Evolutionary conservation across 2,329 filamentous ascomycete genomes (phyloP), one percentile per base, ranked within the genome.

Genomic region (Cordyceps farinosa): DNA sequence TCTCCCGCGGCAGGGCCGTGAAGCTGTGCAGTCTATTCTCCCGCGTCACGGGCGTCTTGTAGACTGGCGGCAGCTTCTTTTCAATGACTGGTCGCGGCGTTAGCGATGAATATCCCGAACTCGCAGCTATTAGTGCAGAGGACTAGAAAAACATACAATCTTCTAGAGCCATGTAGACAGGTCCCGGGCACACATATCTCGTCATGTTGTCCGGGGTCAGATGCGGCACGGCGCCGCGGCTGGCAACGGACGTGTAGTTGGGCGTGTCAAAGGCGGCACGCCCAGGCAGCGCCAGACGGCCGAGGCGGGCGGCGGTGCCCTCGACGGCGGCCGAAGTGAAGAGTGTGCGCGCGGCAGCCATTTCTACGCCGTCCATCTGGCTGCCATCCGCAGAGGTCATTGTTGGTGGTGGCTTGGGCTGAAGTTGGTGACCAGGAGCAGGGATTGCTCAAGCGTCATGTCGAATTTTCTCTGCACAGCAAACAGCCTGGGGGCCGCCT

Each of bases 161-260:
- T 80, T 99, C 95, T 34, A 98, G 79, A 0, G 90, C 91, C 70
- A 95, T 80, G 73, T 96, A 96, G 3, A 91, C 82, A 32, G 90
- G 90, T 34, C 80, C 79, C 64, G 96, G 80, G 5, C 83, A 74
- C 1, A 88, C 87, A 70, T 89, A 81, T 62, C 86, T 87, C 47
- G 77, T 74, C 67, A 95, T 80, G 65, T 90, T 90, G 79, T 99
- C 95, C 45, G 92, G 93, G 3, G 93, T 90, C 67, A 99, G 78
- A 77, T 99, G 95, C 58, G 95, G 92, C 42, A 98, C 80, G 1
- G 85, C 86, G 29, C 95, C 95, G 70, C 95, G 85, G 40, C 95
- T 97, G 3, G 90, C 90, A 67, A 90, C 81, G 57, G 87, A 88
- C 64, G 97, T 79, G 74, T 90, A 96, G 72, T 90, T 89, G 50